Conservation (phyloP, 2,329 filamentous ascomycete species). For the Eutypella sp. region DNA sequence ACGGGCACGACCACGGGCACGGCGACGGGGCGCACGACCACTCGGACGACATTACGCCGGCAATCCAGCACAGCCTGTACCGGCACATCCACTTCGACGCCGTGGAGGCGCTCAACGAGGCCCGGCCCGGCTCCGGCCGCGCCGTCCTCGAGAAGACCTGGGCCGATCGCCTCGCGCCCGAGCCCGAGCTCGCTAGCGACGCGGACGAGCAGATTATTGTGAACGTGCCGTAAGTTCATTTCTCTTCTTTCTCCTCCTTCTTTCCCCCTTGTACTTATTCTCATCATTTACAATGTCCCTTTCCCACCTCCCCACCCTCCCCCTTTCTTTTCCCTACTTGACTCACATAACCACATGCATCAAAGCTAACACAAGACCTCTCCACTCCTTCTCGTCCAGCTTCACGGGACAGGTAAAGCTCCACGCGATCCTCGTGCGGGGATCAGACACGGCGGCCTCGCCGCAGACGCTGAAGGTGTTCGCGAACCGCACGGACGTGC, state of each 20-base stretch:
- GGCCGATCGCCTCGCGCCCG: slow-evolving; percentile 66
- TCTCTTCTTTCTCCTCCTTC: slow-evolving; percentile 1
- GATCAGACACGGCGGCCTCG: slow-evolving; percentile 63
- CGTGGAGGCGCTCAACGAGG: slow-evolving; percentile 82
- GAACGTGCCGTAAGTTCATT: slow-evolving; percentile 68
- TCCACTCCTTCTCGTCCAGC: slow-evolving; percentile 36
- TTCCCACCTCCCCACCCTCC: neutral
- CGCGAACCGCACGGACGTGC: slow-evolving; percentile 80
- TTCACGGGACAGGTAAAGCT: slow-evolving; percentile 94
- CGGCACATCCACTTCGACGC: slow-evolving; percentile 86
- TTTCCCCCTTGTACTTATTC: neutral
- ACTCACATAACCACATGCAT: neutral
- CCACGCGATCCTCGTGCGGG: slow-evolving; percentile 81
- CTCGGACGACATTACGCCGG: slow-evolving; percentile 85
- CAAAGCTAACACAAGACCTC: neutral
- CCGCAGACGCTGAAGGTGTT: slow-evolving; percentile 83
- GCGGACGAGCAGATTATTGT: slow-evolving; percentile 93
- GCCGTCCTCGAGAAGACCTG: slow-evolving; percentile 86
- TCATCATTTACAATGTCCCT: neutral
- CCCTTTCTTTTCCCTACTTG: neutral
- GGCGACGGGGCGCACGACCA: slow-evolving; percentile 72
- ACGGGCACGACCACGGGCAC: slow-evolving; percentile 47
- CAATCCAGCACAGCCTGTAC: slow-evolving; percentile 86
- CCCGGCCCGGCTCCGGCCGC: slow-evolving; percentile 60
- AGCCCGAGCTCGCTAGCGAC: slow-evolving; percentile 78